phyloP scores from a whole-genome alignment of 352 stramenopile species.

The Phytophthora rubi region DNA sequence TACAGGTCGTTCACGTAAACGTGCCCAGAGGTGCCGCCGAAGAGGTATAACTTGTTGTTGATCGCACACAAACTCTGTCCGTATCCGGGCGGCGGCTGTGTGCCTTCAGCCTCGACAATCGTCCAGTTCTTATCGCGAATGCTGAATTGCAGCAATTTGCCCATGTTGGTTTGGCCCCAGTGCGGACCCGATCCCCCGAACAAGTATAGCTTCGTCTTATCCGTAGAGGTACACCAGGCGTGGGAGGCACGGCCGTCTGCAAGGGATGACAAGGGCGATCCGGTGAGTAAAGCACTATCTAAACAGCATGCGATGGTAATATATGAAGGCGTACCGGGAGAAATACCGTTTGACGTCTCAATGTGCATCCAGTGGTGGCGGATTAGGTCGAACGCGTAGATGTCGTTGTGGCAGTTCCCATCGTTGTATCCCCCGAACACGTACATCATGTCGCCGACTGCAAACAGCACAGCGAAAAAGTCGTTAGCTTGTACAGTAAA shows the following conservation, averaged over 20 bases:
- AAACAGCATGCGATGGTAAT: not conserved
- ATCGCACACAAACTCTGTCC: slow-evolving; percentile 80
- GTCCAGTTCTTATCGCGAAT: slow-evolving; percentile 84
- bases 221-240: slow-evolving; percentile 74
- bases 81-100: slow-evolving; percentile 73
- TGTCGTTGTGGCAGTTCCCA: slow-evolving; percentile 87
- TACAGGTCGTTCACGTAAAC: slow-evolving; percentile 89
- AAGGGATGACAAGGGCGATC: not conserved
- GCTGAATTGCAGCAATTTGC: slow-evolving; percentile 82
- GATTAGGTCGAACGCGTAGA: slow-evolving; percentile 84
- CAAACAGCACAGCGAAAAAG: slow-evolving; percentile 1
- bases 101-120: slow-evolving; percentile 72
- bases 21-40: slow-evolving; percentile 80
- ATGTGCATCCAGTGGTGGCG: slow-evolving; percentile 83
- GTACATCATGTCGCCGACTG: slow-evolving; percentile 83
- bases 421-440: slow-evolving; percentile 88
- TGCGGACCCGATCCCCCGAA: slow-evolving; percentile 81
- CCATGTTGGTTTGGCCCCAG: slow-evolving; percentile 90
- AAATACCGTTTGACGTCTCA: slow-evolving; percentile 76
- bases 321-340: slow-evolving; percentile 45
- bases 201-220: slow-evolving; percentile 80
- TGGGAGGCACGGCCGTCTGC: slow-evolving; percentile 77
- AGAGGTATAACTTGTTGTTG: slow-evolving; percentile 84
- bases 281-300: slow-evolving; percentile 3
- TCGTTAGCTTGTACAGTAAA: slow-evolving; percentile 1